These are phyloP conservation scores for Fusarium xylarioides DNA, from an alignment of 2,329 filamentous ascomycete genomes.

Conservation along the genomic window DNA sequence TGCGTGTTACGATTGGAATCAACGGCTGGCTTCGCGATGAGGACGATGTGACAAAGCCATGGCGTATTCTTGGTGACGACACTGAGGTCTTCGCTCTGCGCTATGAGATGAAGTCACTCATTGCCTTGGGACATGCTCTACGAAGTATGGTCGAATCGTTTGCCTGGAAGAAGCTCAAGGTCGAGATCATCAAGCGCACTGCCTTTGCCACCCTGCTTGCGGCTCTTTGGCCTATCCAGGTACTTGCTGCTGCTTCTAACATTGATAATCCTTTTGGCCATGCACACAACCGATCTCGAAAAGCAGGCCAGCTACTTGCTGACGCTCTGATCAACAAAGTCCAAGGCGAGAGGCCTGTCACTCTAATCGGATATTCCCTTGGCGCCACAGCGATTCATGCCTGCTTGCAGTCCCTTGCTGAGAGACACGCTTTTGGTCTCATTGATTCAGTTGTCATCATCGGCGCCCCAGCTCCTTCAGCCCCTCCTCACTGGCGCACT, in stretches of 20 bases:
- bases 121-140: constrained; percentile 79
- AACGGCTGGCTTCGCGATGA: constrained; percentile 85
- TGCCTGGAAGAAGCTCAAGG: constrained; percentile 78
- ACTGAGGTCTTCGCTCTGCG: constrained; percentile 85
- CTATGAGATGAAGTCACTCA: constrained; percentile 81
- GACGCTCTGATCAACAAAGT: constrained; percentile 84
- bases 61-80: constrained; percentile 76
- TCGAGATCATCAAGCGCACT: constrained; percentile 78
- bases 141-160: constrained; percentile 75
- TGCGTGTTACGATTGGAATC: constrained; percentile 85
- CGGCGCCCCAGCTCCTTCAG: constrained; percentile 80
- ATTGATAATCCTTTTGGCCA: constrained; percentile 86
- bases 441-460: constrained; percentile 86
- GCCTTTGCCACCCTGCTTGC: constrained; percentile 74
- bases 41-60: constrained; percentile 80
- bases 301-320: constrained; percentile 81
- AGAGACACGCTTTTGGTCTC: constrained; percentile 82
- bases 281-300: constrained; percentile 79
- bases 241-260: constrained; percentile 72
- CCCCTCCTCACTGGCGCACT: constrained; percentile 76
- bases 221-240: constrained; percentile 74
- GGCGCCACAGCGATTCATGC: constrained; percentile 85
- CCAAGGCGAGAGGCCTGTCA: constrained; percentile 84
- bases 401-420: constrained; percentile 79
- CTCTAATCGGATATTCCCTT: constrained; percentile 81